These are phyloP conservation scores for Crithidia acanthocephali DNA, from an alignment of 208 protist species.

Conservation along the genomic window DNA sequence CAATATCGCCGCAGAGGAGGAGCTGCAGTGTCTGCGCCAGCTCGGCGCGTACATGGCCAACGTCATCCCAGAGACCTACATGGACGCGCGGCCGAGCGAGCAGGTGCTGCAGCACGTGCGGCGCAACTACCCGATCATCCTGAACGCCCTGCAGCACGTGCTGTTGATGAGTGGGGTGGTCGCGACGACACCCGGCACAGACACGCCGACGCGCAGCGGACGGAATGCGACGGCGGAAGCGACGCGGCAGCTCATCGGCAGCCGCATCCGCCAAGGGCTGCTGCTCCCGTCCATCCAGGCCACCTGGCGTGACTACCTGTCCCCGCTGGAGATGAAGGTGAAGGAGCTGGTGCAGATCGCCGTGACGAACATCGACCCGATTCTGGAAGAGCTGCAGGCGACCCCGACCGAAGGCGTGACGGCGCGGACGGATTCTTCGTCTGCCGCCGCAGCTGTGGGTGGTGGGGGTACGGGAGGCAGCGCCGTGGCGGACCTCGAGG, in stretches of 20 bases:
- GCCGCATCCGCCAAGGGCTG: slow-evolving; percentile 37
- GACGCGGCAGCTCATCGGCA: slow-evolving; percentile 9
- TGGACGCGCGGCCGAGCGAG: slow-evolving; percentile 50
- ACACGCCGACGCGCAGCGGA: neutral
- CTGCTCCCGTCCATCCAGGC: slow-evolving; percentile 49
- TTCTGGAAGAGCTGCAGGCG: slow-evolving; percentile 18
- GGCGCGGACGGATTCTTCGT: too few species aligned
- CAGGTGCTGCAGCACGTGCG: slow-evolving; percentile 28
- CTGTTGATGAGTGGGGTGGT: slow-evolving; percentile 5
- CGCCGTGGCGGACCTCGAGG: slow-evolving; percentile 5
- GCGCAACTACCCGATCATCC: slow-evolving; percentile 47
- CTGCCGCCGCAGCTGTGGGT: slow-evolving; percentile 1
- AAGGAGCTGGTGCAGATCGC: slow-evolving; percentile 52
- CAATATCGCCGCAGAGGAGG: slow-evolving; percentile 23
- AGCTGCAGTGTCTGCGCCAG: slow-evolving; percentile 20
- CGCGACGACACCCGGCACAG: neutral
- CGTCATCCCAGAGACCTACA: slow-evolving; percentile 60
- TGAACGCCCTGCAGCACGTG: slow-evolving; percentile 41
- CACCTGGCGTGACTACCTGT: slow-evolving; percentile 63
- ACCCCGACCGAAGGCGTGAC: neutral
- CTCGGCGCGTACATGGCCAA: slow-evolving; percentile 48
- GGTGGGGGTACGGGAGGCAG: neutral
- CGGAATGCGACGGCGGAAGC: slow-evolving; percentile 7
- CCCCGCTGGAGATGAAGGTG: slow-evolving; percentile 45
- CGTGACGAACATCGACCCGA: slow-evolving; percentile 44